Base-by-base conservation (phyloP, 495 filamentous ascomycete species). In the Tuber aestivum region DNA sequence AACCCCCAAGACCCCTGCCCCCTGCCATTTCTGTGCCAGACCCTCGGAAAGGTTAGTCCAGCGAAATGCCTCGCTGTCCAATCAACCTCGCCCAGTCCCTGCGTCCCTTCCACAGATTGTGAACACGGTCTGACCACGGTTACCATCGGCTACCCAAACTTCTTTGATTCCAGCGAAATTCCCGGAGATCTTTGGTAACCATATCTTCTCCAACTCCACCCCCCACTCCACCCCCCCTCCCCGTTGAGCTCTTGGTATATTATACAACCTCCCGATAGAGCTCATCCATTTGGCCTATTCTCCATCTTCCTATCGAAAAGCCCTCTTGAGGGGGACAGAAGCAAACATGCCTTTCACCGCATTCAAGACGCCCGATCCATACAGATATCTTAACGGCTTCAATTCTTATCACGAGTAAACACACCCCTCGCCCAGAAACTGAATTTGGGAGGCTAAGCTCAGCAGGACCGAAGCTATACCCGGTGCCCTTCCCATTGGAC, bases 351-450 rank as follows among this genome's bases (percentile, higher is more conserved):
- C 87, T 78, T 87, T 85, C 81, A 90, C 87, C 70, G 80, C 82
- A 65, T 91, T 88, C 76, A 87, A 77, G 77, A 85, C 87, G 76
- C 84, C 80, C 74, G 89, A 86, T 84, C 92, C 85, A 72, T 92
- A 87, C 87, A 89, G 83, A 80, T 94, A 88, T 84, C 89, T 85
- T 83, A 91, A 88, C 87, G 92, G 92, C 82, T 93, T 87, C 85
- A 88, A 85, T 81, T 89, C 85, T 65, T 92, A 88, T 82, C 86
- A 86, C 84, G 89, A 91, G 89, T 90, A 83, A 77, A 87, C 79
- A 87, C 79, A 38, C 40, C 38, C 71, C 23, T 38, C 44, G 37
- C 5, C 61, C 27, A 6, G 21, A 12, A 32, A 8, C 8, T 50
- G 32, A 23, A 38, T 23, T 56, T 42, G 21, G 37, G 14, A 41